Conservation (phyloP, 2,329 filamentous ascomycete genomes). For the Exophiala mesophila region DNA sequence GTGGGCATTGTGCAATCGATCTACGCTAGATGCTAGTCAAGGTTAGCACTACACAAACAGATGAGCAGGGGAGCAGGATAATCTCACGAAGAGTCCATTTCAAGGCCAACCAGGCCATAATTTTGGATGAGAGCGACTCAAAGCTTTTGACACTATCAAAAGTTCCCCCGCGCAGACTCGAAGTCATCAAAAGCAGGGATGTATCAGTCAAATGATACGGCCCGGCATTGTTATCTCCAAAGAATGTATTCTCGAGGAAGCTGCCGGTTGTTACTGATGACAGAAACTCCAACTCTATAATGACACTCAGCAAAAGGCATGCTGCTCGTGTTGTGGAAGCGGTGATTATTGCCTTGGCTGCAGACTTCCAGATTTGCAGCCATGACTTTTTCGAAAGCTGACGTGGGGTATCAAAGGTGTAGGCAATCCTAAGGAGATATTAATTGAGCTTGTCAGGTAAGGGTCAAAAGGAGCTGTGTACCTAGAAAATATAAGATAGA, state of each 20-base stretch:
- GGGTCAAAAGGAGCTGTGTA: conserved; percentile 3
- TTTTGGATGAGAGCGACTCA: conserved; percentile 63
- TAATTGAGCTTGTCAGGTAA: neutral
- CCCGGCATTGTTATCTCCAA: conserved; percentile 67
- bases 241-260: conserved; percentile 14
- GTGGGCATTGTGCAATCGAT: conserved; percentile 62
- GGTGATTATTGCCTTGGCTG: conserved; percentile 14
- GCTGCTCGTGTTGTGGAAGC: conserved; percentile 15
- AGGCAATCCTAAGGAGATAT: neutral
- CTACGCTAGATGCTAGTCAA: conserved; percentile 49
- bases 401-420: neutral
- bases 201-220: conserved; percentile 76
- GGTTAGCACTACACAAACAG: conserved; percentile 4
- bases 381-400: conserved; percentile 7
- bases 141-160: conserved; percentile 61
- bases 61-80: neutral
- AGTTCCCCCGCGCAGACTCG: conserved; percentile 59
- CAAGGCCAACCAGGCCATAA: conserved; percentile 75
- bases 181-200: conserved; percentile 66
- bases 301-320: conserved; percentile 15
- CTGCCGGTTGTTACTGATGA: conserved; percentile 4
- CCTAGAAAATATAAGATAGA: conserved; percentile 16
- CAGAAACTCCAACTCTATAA: conserved; percentile 13
- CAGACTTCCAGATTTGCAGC: conserved; percentile 19
- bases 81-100: conserved; percentile 74